Evolutionary conservation across 129 eudicot species (phyloP), one percentile per base, ranked within the genome.

Genomic region (Flaveria brownii): DNA sequence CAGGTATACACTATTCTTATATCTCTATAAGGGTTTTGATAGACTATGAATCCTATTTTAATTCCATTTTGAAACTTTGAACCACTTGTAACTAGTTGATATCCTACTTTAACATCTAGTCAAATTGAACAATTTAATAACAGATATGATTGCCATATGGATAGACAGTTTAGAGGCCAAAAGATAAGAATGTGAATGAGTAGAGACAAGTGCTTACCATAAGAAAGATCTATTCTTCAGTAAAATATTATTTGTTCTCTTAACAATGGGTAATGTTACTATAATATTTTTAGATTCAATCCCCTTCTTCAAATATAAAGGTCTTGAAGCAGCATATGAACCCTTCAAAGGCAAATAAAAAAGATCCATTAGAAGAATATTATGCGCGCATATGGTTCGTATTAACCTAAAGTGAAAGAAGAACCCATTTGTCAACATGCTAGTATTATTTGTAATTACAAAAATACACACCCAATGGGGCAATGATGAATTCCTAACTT

Each of bases 301-400:
- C 77, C 82, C 83, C 68, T 79, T 89, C 77, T 63, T 84, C 86
- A 85, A 76, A 43, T 78, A 75, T 82, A 84, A 75, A 76, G 85
- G 84, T 77, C 84, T 85, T 9, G 78, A 70, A 70, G 86, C 80
- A 56, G 85, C 85, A 87, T 77, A 89, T 75, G 90, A 85, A 87
- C 93, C 95, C 97, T 92, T 72, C 73, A 84, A 82, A 75, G 15
- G 62, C 55, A 80, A 47, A 76, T 45, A 65, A 16, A 80, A n/a
- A 69, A 69, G 63, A 82, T 30, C 18, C 50, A 11, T 72, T 78
- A 80, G 36, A 14, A 62, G 9, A 13, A 10, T 22, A 9, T 9
- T 9, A 57, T 18, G 30, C 9, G 14, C 1, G 13, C 14, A 57
- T 57, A 57, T 57, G 63, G 63, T 20, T 20, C 33, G 5, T 4